Conservation (phyloP, 192 early-diverging fungal species). For the Coemansia sp. region DNA sequence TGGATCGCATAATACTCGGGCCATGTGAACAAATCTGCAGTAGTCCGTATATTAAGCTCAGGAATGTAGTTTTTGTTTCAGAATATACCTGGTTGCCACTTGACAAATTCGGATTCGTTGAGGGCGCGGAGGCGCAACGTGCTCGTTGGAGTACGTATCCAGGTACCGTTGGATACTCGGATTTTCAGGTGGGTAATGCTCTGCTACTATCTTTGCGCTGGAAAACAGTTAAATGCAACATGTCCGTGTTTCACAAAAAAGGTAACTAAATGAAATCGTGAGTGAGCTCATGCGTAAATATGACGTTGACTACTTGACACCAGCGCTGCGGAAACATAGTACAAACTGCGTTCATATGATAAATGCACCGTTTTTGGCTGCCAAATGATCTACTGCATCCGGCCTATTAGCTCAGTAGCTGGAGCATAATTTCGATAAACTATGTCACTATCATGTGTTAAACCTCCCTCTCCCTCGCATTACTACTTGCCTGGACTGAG, state of each 20-base stretch:
- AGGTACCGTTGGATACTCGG: slow-evolving; percentile 6
- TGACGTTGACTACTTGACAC: not conserved
- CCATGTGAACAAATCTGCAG: not conserved
- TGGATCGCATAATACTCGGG: not conserved
- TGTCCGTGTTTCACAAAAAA: not conserved
- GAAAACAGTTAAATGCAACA: not conserved
- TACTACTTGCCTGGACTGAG: not conserved
- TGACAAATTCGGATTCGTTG: not conserved
- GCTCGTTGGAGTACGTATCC: slow-evolving; percentile 3
- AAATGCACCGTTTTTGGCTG: not conserved
- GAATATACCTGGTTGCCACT: not conserved
- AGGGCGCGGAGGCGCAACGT: not conserved
- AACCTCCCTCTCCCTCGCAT: not conserved
- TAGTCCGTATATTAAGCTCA: not conserved
- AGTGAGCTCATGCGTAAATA: not conserved
- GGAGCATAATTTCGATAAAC: not conserved
- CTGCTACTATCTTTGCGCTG: not conserved
- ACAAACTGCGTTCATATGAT: not conserved
- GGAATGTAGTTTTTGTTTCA: not conserved
- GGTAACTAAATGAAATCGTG: not conserved
- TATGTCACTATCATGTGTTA: not conserved
- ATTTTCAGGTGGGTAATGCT: not conserved
- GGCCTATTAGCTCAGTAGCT: not conserved
- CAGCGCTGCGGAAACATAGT: not conserved
- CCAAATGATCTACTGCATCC: not conserved